Conservation (phyloP, 345 rosid species). For the Populus ilicifolia region DNA sequence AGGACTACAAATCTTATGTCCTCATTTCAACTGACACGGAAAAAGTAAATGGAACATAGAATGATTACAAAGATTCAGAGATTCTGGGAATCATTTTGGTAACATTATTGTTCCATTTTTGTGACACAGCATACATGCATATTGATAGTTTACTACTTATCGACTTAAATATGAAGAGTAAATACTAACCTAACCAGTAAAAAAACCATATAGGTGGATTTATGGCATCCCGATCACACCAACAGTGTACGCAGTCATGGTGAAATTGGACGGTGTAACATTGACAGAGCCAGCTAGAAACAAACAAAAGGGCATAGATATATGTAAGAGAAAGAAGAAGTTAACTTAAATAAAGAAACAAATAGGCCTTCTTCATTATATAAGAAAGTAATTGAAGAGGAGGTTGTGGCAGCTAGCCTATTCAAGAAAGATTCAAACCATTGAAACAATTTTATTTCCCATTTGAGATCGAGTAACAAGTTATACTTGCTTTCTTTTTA, state of each 20-base stretch:
- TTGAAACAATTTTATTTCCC: constrained; percentile 1
- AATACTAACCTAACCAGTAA: not conserved
- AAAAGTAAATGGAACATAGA: not conserved
- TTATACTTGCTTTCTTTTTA: not conserved
- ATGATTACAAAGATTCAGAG: constrained; percentile 26
- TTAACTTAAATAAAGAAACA: not conserved
- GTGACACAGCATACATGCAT: constrained; percentile 22
- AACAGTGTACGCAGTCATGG: no score
- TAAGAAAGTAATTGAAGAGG: not conserved
- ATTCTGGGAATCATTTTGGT: constrained; percentile 26
- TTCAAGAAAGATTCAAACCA: constrained; percentile 18
- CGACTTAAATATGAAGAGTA: not conserved
- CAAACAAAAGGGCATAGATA: not conserved
- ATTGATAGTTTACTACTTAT: constrained; percentile 11
- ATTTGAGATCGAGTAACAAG: not conserved
- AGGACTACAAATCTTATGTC: not conserved
- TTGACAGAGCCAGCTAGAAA: not conserved
- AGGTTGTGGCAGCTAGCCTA: constrained; percentile 18
- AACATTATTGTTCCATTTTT: constrained; percentile 21
- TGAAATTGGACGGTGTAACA: no score
- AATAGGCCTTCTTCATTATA: not conserved
- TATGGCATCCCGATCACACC: no score
- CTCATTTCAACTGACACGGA: not conserved
- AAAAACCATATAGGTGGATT: no score
- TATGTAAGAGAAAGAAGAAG: not conserved